A percentile compares a stretch with the other conserved stretches of the same genome.
These are phyloP conservation scores for Alectoria sarmentosa DNA, from an alignment of 495 filamentous ascomycete species.

Conservation along the genomic window DNA sequence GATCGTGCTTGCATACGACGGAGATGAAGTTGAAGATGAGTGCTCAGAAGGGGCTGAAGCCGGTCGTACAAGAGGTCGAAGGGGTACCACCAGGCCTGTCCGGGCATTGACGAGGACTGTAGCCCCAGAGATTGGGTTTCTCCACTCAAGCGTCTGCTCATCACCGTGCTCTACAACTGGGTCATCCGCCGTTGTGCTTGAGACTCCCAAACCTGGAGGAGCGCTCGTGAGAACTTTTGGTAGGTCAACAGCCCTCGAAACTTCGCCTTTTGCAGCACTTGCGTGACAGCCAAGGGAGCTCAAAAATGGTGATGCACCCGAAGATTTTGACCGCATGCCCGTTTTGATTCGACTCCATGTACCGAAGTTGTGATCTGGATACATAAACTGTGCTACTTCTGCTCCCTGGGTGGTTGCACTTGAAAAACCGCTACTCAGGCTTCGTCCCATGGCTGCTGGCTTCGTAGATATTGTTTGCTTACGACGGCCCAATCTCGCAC, in stretches of 20 bases:
- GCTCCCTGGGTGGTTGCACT: slow-evolving; percentile 9
- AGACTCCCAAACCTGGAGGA: neutral
- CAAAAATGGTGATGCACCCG: neutral
- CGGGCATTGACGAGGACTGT: slow-evolving; percentile 50
- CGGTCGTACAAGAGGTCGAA: slow-evolving; percentile 8
- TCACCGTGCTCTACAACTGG: slow-evolving; percentile 1
- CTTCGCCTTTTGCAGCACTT: neutral
- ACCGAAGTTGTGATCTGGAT: slow-evolving; percentile 39
- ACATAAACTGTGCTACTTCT: slow-evolving; percentile 17
- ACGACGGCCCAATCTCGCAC: slow-evolving; percentile 17
- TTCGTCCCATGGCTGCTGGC: neutral
- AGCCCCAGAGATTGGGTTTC: slow-evolving; percentile 57
- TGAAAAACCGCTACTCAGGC: neutral
- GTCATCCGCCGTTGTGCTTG: neutral
- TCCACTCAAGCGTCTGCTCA: slow-evolving; percentile 52
- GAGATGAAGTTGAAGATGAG: neutral
- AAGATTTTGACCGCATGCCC: slow-evolving; percentile 25
- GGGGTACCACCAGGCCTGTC: slow-evolving; percentile 49
- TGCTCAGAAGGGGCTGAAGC: slow-evolving; percentile 7
- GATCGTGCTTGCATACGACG: neutral
- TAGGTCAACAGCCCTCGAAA: neutral
- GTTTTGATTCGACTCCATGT: slow-evolving; percentile 65
- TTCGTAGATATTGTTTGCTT: neutral
- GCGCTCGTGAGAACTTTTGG: neutral
- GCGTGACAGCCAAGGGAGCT: slow-evolving; percentile 3